Base-by-base conservation (phyloP, 2,329 filamentous ascomycete genomes). In the Aspergillus sp. region DNA sequence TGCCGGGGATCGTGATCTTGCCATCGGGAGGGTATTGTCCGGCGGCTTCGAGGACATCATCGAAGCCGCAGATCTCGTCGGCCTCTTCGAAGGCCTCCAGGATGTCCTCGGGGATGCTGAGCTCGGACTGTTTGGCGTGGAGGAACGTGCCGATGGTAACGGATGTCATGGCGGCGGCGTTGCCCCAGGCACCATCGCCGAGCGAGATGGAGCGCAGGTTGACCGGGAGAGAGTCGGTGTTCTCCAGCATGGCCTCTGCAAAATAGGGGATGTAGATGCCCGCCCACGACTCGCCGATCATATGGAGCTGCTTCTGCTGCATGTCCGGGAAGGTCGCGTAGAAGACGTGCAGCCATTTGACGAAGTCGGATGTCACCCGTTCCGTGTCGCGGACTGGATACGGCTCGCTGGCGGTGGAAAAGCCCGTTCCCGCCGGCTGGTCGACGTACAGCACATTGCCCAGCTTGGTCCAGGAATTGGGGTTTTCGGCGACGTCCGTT, bases 261-360 rank as follows among this genome's bases (percentile, higher is more conserved):
- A 63, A 52, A 16, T 61, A 59, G 1, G 58, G 57, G 15, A 63
- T 49, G 34, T 57, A 60, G 27, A 60, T 51, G 0, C 58, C 58
- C 5, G 52, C 57, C 35, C 57, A 60, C 7, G 55, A 59, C 36
- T 61, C 54, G n/a, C 57, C 58, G 30, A 59, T 53, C n/a, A 61
- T 17, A 35, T 60, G 52, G 1, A 56, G 45, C 7, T 48, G 47
- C 33, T 57, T 57, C 3, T 43, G 41, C n/a, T 46, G 38, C 2
- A 59, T 40, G 14, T 54, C 42, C 2, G 54, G 51, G 35, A 61
- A 59, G 7, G 43, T 22, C 3, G 30, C 17, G 17, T 57, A 49
- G 39, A 61, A 59, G 4, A 29, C 39, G 16, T 43, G 36, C 19
- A 61, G 41, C 57, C 54, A 61, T 17, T 29, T 29, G 28, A 47